Conservation (phyloP, 768 basidiomycete genomes). For the Russula sp. region DNA sequence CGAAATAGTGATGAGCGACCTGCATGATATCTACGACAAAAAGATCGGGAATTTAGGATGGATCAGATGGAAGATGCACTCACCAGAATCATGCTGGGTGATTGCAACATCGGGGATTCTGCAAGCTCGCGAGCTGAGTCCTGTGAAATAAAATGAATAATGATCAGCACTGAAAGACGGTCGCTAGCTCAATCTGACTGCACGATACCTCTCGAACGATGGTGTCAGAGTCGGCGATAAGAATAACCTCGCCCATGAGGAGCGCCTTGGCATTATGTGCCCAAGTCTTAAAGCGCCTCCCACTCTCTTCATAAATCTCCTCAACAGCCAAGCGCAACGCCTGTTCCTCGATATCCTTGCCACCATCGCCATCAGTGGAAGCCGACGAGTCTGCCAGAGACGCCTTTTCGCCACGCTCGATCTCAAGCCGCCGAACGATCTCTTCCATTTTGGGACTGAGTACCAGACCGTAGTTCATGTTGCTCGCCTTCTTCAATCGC, state of each 20-base stretch:
- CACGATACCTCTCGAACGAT: slow-evolving; percentile 63
- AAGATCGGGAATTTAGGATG: not conserved
- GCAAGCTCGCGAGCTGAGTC: slow-evolving; percentile 86
- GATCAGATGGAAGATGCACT: not conserved
- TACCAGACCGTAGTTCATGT: slow-evolving; percentile 83
- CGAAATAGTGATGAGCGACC: slow-evolving; percentile 85
- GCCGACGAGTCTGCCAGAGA: slow-evolving; percentile 37
- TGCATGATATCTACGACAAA: slow-evolving; percentile 74
- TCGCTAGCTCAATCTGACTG: too few species aligned
- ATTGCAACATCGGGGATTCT: slow-evolving; percentile 80
- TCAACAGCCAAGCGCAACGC: slow-evolving; percentile 74
- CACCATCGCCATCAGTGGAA: slow-evolving; percentile 39
- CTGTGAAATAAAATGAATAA: slow-evolving; percentile 34
- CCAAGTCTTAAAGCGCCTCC: slow-evolving; percentile 65
- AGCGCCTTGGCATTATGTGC: slow-evolving; percentile 71
- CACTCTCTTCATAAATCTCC: slow-evolving; percentile 61
- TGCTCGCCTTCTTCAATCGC: slow-evolving; percentile 91
- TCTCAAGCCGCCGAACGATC: slow-evolving; percentile 47
- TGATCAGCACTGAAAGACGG: not conserved
- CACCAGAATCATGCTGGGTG: slow-evolving; percentile 85
- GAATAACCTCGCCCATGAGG: slow-evolving; percentile 73
- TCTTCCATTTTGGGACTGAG: slow-evolving; percentile 62
- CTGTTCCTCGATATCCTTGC: slow-evolving; percentile 60
- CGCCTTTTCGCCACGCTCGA: slow-evolving; percentile 37
- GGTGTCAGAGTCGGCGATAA: slow-evolving; percentile 81